A percentile compares a stretch with the other conserved stretches of the same genome.
Conservation (phyloP, 495 filamentous ascomycete species). For the Penicillium pulvis region DNA sequence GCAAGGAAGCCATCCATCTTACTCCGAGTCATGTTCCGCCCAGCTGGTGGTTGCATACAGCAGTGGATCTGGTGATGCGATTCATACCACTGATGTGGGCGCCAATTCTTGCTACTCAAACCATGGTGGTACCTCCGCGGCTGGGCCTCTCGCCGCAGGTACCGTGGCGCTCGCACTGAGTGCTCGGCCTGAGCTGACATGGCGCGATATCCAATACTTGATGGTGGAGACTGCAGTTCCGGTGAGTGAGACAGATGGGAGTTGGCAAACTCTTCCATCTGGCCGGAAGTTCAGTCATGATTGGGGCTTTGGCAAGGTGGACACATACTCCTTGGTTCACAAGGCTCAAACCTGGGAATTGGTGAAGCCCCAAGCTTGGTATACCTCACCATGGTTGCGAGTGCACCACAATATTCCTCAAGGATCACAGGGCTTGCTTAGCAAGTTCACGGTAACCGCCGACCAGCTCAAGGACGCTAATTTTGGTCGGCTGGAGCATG, state of each 20-base stretch:
- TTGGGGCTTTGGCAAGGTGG: conserved; percentile 93
- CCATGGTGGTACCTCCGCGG: conserved; percentile 96
- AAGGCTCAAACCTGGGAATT: conserved; percentile 80
- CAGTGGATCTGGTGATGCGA: conserved; percentile 82
- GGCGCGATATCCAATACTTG: conserved; percentile 94
- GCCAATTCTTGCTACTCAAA: conserved; percentile 69
- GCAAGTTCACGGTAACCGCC: conserved; percentile 73
- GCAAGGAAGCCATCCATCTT: conserved; percentile 81
- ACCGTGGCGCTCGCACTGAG: conserved; percentile 91
- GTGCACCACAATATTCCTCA: conserved; percentile 86
- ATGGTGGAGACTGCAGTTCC: conserved; percentile 83
- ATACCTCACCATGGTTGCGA: conserved; percentile 86
- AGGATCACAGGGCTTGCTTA: conserved; percentile 77
- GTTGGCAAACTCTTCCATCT: conserved; percentile 77
- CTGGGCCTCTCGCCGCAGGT: conserved; percentile 88
- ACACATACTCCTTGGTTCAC: conserved; percentile 83
- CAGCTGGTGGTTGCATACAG: conserved; percentile 96
- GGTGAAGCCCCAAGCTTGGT: conserved; percentile 98
- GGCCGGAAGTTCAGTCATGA: conserved; percentile 90
- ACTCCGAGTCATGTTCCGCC: conserved; percentile 94
- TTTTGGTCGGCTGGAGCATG: conserved; percentile 82
- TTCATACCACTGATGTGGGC: conserved; percentile 96
- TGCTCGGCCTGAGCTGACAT: conserved; percentile 82
- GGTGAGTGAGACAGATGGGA: conserved; percentile 69
- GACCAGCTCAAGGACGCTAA: conserved; percentile 80